Percentiles rank a stretch among this genome's conserved stretches.
Conservation (phyloP, 2,329 filamentous ascomycete genomes). For the Arthroderma sp. region DNA sequence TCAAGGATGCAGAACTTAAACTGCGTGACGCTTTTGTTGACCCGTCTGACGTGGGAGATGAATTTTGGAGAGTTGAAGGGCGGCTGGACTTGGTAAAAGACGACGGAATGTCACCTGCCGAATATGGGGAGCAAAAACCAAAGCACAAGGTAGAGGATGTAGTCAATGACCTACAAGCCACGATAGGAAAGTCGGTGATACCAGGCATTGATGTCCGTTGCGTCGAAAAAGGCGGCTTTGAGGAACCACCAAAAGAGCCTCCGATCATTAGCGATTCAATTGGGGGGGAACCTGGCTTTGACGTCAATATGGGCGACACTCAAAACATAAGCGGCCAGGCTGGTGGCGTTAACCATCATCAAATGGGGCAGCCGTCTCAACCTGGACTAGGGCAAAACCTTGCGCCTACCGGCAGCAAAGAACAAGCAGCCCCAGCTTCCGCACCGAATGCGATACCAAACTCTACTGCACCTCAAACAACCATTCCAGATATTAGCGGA, state of each 20-base stretch:
- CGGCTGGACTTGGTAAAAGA: slow-evolving; percentile 21
- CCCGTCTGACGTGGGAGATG: slow-evolving; percentile 40
- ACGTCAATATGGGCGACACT: slow-evolving; percentile 10
- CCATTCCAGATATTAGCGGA: neutral
- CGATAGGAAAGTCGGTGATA: slow-evolving; percentile 54
- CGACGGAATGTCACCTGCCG: slow-evolving; percentile 22
- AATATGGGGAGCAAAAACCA: slow-evolving; percentile 30
- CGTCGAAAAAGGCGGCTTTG: slow-evolving; percentile 63
- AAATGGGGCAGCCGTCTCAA: neutral
- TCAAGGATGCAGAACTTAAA: slow-evolving; percentile 63
- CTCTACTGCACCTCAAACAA: neutral
- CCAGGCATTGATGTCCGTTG: slow-evolving; percentile 53
- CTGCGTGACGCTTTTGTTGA: slow-evolving; percentile 53
- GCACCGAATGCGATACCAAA: too few relatives aligned
- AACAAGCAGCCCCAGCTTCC: too few relatives aligned
- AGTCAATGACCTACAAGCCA: slow-evolving; percentile 57
- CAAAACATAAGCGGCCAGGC: neutral
- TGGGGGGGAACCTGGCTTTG: slow-evolving; percentile 9
- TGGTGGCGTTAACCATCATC: neutral
- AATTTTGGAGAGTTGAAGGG: slow-evolving; percentile 54
- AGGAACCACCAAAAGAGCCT: slow-evolving; percentile 38
- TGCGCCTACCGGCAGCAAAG: neutral
- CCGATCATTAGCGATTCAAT: slow-evolving; percentile 10
- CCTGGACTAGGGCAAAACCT: neutral
- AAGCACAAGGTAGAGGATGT: slow-evolving; percentile 52